Conservation (phyloP, 768 basidiomycete genomes). For the Boletus barrowsii region DNA sequence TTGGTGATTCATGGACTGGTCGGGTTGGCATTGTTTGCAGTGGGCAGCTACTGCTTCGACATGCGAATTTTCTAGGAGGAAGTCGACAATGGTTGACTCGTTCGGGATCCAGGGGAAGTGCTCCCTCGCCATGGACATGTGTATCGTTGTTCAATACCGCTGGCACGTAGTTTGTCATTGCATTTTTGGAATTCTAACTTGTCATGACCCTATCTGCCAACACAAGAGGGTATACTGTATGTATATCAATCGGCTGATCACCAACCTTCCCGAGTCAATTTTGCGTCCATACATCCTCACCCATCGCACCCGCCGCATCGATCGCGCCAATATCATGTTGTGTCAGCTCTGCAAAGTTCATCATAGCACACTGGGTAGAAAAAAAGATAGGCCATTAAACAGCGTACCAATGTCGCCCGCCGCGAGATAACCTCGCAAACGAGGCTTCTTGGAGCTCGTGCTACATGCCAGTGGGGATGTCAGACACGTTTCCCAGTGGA, state of each 20-base stretch:
- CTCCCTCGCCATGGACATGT: no score
- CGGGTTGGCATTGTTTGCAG: neutral
- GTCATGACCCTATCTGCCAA: no score
- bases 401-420: conserved; percentile 59
- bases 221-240: no score
- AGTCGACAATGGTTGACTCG: no score
- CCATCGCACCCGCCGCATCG: conserved; percentile 50
- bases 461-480: conserved; percentile 33
- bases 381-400: neutral
- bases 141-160: no score
- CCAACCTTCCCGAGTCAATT: neutral
- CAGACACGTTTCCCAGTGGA: neutral
- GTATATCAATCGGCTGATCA: no score
- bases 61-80: no score
- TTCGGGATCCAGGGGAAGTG: no score
- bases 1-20: neutral
- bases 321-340: conserved; percentile 50
- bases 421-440: conserved; percentile 64
- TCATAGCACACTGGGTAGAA: no score
- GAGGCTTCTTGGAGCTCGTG: conserved; percentile 60
- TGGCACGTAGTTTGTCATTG: no score
- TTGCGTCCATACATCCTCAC: neutral
- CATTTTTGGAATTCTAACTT: no score
- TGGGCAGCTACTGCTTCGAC: conserved; percentile 5
- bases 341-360: conserved; percentile 41